These are phyloP conservation scores for Cordyceps fumosorosea DNA, from an alignment of 2,329 filamentous ascomycete species.

Conservation along the genomic window DNA sequence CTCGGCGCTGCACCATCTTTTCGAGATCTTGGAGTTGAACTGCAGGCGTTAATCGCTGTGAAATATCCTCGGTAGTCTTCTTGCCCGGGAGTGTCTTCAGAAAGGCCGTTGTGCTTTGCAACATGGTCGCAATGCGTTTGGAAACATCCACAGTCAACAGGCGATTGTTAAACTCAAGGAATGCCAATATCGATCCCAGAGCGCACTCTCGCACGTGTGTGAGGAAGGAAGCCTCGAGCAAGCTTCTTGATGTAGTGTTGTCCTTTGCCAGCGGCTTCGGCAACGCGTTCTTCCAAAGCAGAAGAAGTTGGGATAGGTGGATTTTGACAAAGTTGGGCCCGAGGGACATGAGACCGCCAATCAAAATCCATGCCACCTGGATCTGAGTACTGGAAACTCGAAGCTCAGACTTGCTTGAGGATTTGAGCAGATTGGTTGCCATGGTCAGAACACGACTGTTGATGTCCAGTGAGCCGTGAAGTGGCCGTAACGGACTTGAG, in stretches of 20 bases:
- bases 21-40: conserved; percentile 86
- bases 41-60: conserved; percentile 74
- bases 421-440: conserved; percentile 87
- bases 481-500: conserved; percentile 76
- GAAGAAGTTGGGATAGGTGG: conserved; percentile 83
- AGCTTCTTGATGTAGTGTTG: conserved; percentile 74
- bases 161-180: conserved; percentile 87
- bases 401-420: conserved; percentile 83
- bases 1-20: conserved; percentile 85
- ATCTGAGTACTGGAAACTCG: conserved; percentile 90
- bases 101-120: conserved; percentile 89
- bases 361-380: conserved; percentile 95
- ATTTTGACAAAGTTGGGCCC: conserved; percentile 99
- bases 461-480: conserved; percentile 93
- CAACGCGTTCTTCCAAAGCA: conserved; percentile 95
- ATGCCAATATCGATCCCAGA: conserved; percentile 82
- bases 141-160: conserved; percentile 90
- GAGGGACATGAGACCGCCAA: conserved; percentile 92
- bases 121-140: conserved; percentile 85
- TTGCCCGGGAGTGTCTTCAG: conserved; percentile 76
- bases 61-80: conserved; percentile 80
- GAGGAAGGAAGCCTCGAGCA: conserved; percentile 85
- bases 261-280: conserved; percentile 93
- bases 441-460: conserved; percentile 87
- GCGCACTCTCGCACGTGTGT: conserved; percentile 94